phyloP scores from a whole-genome alignment of 1,284 basidiomycete genomes.

The Irpex rosettiformis region DNA sequence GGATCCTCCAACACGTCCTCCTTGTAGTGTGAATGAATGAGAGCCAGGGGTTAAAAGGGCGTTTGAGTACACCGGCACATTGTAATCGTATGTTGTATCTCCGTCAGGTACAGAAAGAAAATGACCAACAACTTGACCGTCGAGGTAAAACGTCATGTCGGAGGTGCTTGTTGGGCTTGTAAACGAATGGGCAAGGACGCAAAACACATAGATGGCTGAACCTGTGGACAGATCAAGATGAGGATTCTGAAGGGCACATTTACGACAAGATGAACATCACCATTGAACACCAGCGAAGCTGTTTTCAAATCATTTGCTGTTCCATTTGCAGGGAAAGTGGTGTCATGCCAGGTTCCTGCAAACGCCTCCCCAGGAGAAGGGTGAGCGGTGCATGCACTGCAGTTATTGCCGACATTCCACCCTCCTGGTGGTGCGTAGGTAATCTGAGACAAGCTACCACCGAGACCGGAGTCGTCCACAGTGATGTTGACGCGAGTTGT shows the following conservation, averaged over 20 bases:
- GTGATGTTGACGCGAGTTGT: not conserved
- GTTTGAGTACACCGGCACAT: not conserved
- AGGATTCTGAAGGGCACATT: not conserved
- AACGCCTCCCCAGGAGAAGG: slow-evolving; percentile 5
- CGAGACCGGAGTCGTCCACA: not conserved
- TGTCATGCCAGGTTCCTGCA: slow-evolving; percentile 12
- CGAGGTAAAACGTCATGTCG: not conserved
- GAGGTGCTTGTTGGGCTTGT: not conserved
- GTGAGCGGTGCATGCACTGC: slow-evolving; percentile 8
- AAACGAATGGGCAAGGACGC: not conserved
- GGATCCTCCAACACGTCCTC: slow-evolving; percentile 12
- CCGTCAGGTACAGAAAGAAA: not conserved
- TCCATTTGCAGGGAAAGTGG: not conserved
- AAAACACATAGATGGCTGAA: slow-evolving; percentile 19
- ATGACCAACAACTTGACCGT: not conserved
- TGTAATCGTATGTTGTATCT: not conserved
- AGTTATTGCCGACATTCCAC: slow-evolving; percentile 8
- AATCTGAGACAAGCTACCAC: not conserved
- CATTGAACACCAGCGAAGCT: slow-evolving; percentile 22
- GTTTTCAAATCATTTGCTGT: slow-evolving; percentile 2
- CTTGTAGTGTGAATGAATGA: slow-evolving; percentile 14
- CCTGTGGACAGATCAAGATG: slow-evolving; percentile 18
- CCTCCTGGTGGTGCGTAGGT: slow-evolving; percentile 25
- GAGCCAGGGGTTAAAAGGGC: not conserved
- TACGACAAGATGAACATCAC: not conserved